Base-by-base conservation (phyloP, 228 moss, liverwort and hornwort genomes). In the Sphagnum magellanicum region DNA sequence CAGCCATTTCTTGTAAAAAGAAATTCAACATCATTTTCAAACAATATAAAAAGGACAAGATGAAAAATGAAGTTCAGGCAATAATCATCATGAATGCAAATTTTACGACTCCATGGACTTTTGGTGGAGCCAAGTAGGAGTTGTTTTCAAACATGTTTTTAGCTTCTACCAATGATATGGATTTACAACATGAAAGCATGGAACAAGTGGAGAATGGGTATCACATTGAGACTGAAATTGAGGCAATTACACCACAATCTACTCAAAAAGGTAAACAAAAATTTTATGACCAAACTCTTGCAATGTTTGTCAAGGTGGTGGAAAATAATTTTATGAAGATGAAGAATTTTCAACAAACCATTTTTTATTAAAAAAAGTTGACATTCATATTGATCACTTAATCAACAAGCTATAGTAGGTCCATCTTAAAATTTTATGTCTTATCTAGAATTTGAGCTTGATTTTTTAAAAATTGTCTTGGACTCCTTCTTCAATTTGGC, bases 11-110 rank as follows among this genome's bases (percentile, higher is more conserved):
- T 79, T 72, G 79, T 32, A 32, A 32, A 1, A 32, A 32, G 32
- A 84, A 84, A 58, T 84, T 84, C 16, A 80, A 75, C 70, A 80
- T 75, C 17, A 64, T 81, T 71, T 77, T 84, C 78, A 84, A 84
- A 68, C 84, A 84, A 52, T 80, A 84, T 68, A 84, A 81, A 75
- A 79, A 83, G 52, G 81, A 84, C 63, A 75, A 77, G 17, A 73
- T 84, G 48, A 50, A 52, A 50, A 12, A 49, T n/a, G 78, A 80
- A 73, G 75, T 55, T 74, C 52, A 47, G 65, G 70, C 32, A 53
- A 60, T n/a, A 74, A 70, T 12, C 79, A 69, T 55, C 70, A 79
- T 61, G 77, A 79, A 52, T 52, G 70, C 77, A 83, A 80, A 67
- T 55, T 55, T 12, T 55, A 55, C 2, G 53, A 55, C 1, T 55